phyloP scores from a whole-genome alignment of 805 yeast species.

The Candida incommunis region DNA sequence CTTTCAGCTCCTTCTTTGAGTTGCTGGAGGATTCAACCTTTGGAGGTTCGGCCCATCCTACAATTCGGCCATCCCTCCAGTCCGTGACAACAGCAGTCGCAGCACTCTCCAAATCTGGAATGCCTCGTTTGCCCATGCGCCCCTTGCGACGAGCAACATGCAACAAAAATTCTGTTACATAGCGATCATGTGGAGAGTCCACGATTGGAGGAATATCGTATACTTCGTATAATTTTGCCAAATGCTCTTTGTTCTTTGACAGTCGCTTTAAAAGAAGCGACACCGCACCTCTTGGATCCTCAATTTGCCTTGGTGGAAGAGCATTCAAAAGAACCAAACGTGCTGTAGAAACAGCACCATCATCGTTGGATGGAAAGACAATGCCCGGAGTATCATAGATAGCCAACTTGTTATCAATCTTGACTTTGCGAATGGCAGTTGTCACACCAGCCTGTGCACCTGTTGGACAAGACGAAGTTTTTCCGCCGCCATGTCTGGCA shows the following conservation, averaged over 20 bases:
- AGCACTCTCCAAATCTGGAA: conserved; percentile 80
- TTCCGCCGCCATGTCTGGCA: conserved; percentile 51
- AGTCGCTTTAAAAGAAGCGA: conserved; percentile 62
- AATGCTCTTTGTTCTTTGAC: conserved; percentile 52
- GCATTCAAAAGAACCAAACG: conserved; percentile 80
- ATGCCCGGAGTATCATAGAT: conserved; percentile 95
- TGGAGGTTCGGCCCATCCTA: conserved; percentile 76
- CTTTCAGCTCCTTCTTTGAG: conserved; percentile 30
- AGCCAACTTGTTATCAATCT: conserved; percentile 78
- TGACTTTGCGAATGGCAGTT: conserved; percentile 79
- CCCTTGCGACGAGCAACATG: conserved; percentile 91
- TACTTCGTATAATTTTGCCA: conserved; percentile 49
- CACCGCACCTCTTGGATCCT: conserved; percentile 76
- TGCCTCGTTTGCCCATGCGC: conserved; percentile 81
- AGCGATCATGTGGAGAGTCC: conserved; percentile 55
- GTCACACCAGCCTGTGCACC: conserved; percentile 98
- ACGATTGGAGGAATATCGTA: conserved; percentile 77
- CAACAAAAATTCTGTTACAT: conserved; percentile 73
- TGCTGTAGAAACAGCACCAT: conserved; percentile 28
- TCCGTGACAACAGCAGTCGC: conserved; percentile 73
- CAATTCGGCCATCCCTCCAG: conserved; percentile 93
- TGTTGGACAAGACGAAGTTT: conserved; percentile 81
- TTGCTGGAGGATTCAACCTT: conserved; percentile 17
- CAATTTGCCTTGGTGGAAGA: conserved; percentile 70
- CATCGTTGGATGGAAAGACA: conserved; percentile 63